A percentile compares a stretch with the other conserved stretches of the same genome.
Evolutionary conservation across 768 basidiomycete species (phyloP).

Genomic region (Phlebiopsis flavidoalba): DNA sequence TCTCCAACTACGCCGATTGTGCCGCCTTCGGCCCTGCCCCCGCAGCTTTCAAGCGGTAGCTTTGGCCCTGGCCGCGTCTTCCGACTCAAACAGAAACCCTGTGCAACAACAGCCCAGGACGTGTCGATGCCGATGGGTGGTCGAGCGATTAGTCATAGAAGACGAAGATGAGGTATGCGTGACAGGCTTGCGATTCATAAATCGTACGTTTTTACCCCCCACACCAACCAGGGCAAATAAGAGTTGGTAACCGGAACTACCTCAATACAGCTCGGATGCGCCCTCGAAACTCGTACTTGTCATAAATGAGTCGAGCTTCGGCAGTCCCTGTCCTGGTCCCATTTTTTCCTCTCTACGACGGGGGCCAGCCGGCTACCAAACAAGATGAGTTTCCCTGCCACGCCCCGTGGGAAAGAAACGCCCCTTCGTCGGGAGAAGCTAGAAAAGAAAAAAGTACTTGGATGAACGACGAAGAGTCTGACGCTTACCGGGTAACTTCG

Average conservation of each 20-base stretch:
- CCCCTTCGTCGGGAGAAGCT: slow-evolving; percentile 64
- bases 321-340: slow-evolving; percentile 46
- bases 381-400: slow-evolving; percentile 60
- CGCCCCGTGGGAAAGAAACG: slow-evolving; percentile 67
- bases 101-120: slow-evolving; percentile 6
- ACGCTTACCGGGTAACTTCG: slow-evolving; percentile 29
- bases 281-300: slow-evolving; percentile 42
- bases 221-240: slow-evolving; percentile 43
- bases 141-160: slow-evolving; percentile 63
- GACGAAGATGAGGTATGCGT: slow-evolving; percentile 58
- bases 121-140: slow-evolving; percentile 29
- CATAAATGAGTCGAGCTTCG: slow-evolving; percentile 41
- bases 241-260: slow-evolving; percentile 32
- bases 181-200: slow-evolving; percentile 31
- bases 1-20: slow-evolving; percentile 59
- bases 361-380: slow-evolving; percentile 42
- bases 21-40: slow-evolving; percentile 44
- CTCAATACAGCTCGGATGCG: slow-evolving; percentile 48
- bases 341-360: slow-evolving; percentile 41
- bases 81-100: slow-evolving; percentile 16
- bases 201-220: slow-evolving; percentile 35
- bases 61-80: neutral
- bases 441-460: too few species aligned
- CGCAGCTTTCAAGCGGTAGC: slow-evolving; percentile 24
- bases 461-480: slow-evolving; percentile 62